A percentile compares a stretch with the other conserved stretches of the same genome.
These are phyloP conservation scores for Leccinellum albellum DNA, from an alignment of 768 basidiomycete genomes.

Conservation along the genomic window DNA sequence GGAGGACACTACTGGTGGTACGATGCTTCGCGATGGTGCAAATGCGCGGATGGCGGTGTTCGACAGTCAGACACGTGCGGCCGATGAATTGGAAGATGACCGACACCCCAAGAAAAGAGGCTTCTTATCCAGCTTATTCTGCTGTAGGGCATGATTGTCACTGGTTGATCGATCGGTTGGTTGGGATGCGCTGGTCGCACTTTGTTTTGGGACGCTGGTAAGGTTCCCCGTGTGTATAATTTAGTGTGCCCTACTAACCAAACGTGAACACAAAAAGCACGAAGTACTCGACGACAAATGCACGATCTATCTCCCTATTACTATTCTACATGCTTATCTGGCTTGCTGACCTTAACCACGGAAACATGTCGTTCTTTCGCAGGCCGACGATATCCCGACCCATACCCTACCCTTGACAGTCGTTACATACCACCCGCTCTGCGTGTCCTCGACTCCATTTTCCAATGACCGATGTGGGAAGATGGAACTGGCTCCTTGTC, in stretches of 20 bases:
- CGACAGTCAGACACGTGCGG: conserved; percentile 61
- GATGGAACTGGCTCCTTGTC: conserved; percentile 22
- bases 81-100: conserved; percentile 61
- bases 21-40: conserved; percentile 29
- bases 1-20: conserved; percentile 49
- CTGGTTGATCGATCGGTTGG: conserved; percentile 25
- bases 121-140: conserved; percentile 62
- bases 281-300: conserved; percentile 29
- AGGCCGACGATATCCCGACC: conserved; percentile 29
- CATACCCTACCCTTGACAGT: conserved; percentile 28
- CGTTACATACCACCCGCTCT: conserved; percentile 22
- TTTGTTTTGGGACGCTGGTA: conserved; percentile 24
- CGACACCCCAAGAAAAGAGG: conserved; percentile 58
- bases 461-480: conserved; percentile 3
- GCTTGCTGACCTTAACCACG: conserved; percentile 27
- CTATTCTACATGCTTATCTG: conserved; percentile 33
- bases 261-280: conserved; percentile 12
- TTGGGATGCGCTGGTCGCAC: conserved; percentile 29
- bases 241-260: not conserved
- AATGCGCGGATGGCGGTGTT: conserved; percentile 59
- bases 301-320: conserved; percentile 32
- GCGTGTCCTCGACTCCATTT: conserved; percentile 11
- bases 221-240: not conserved
- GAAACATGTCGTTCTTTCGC: conserved; percentile 27
- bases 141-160: conserved; percentile 56